Conservation (phyloP, 495 filamentous ascomycete genomes). For the Aspergillus hancockii region DNA sequence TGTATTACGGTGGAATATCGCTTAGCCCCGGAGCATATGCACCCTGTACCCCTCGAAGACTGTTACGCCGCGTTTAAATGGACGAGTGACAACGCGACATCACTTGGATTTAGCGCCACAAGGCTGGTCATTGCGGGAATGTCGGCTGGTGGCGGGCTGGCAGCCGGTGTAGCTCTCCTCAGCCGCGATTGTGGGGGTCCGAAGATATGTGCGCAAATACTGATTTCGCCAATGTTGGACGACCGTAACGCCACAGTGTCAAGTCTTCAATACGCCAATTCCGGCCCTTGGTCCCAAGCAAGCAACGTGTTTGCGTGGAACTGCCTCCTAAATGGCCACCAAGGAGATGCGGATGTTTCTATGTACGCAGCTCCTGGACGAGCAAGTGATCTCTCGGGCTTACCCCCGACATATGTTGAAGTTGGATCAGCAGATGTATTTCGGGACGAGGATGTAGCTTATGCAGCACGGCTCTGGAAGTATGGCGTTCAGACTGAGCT, state of each 20-base stretch:
- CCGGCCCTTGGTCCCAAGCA: slow-evolving; percentile 21
- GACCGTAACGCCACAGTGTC: slow-evolving; percentile 18
- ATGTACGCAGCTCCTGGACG: slow-evolving; percentile 19
- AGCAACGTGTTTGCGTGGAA: slow-evolving; percentile 12
- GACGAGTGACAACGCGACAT: slow-evolving; percentile 31
- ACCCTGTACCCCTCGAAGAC: slow-evolving; percentile 28
- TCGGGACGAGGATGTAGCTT: neutral
- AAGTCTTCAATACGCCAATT: slow-evolving; percentile 10
- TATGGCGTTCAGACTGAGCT: neutral
- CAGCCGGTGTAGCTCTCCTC: slow-evolving; percentile 38
- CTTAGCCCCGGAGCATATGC: slow-evolving; percentile 31
- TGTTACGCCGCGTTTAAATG: slow-evolving; percentile 41
- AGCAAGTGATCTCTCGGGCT: slow-evolving; percentile 15
- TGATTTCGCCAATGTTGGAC: slow-evolving; percentile 50
- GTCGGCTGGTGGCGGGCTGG: slow-evolving; percentile 57
- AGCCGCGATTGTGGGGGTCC: slow-evolving; percentile 41
- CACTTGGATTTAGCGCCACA: slow-evolving; percentile 47
- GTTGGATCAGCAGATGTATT: slow-evolving; percentile 10
- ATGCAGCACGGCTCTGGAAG: neutral
- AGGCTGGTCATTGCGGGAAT: slow-evolving; percentile 57
- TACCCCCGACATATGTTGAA: slow-evolving; percentile 28
- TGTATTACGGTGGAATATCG: slow-evolving; percentile 25
- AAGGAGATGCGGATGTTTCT: slow-evolving; percentile 3
- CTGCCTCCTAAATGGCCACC: slow-evolving; percentile 2
- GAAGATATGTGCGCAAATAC: slow-evolving; percentile 38